Base-by-base conservation (phyloP, 805 yeast species). In the Yarrowia keelungensis region DNA sequence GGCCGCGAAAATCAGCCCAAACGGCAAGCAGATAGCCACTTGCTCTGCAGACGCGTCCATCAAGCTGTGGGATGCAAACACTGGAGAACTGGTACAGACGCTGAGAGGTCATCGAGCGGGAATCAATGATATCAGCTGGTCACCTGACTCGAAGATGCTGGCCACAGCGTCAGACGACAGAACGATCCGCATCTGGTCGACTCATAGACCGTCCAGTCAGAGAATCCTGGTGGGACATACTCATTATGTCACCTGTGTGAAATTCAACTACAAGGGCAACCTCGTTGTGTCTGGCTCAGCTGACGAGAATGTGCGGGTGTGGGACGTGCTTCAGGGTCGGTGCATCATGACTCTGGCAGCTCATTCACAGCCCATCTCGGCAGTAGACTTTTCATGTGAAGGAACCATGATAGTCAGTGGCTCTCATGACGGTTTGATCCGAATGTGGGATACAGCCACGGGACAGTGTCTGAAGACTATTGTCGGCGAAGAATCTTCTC, bases 401-500 rank as follows among this genome's bases (percentile, higher is more conserved):
- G 92, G 93, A 69, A 84, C 97, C 0, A 86, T 95, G 45, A 85
- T 95, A 9, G 89, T 88, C 2, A 89, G 97, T 71, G 95, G 96
- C 0, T 89, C 97, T 16, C 89, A 89, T 76, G 99, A 94, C 78
- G 99, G 99, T 3, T 82, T 92, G 72, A 89, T 94, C 35, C 82
- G 99, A 62, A 80, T 94, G 16, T 94, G 96, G 81, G 98, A 93
- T 76, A 85, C 92, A 19, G 89, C 86, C 59, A 84, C 96, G 0
- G 98, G 98, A 5, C 97, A 92, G 73, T 94, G 98, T 80, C 80
- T 94, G 72, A 91, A 93, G 75, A 95, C 98, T 0, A 78, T 94
- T 72, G 91, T 93, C 43, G 87, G 89, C 46, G 88, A 90, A 14
- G 69, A 72, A 45, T 67, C 71, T 8, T 53, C 69, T 1, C 97